Conservation (phyloP, 208 protist genomes). For the Wallacemonas collosoma region DNA sequence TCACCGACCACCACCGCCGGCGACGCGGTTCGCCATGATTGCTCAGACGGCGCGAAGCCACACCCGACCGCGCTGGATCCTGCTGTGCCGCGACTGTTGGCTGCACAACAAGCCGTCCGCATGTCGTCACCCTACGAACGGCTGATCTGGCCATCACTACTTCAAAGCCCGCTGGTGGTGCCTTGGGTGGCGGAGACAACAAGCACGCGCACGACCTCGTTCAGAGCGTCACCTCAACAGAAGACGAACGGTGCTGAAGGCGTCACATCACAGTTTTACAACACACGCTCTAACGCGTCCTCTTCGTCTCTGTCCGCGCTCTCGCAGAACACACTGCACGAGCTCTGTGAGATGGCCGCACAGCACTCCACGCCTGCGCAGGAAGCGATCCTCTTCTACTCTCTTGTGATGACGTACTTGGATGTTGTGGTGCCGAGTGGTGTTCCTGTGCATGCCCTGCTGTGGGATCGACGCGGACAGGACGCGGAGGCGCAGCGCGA, state of each 20-base stretch:
- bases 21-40: conserved; percentile 6
- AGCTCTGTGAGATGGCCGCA: conserved; percentile 33
- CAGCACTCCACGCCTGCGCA: conserved; percentile 46
- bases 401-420: conserved; percentile 51
- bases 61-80: not conserved
- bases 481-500: not conserved
- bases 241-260: not conserved
- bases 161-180: conserved; percentile 55
- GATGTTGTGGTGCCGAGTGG: conserved; percentile 33
- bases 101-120: conserved; percentile 33
- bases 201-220: not conserved
- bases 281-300: not conserved
- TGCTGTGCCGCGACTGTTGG: not conserved
- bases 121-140: conserved; percentile 55
- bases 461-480: not conserved
- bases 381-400: conserved; percentile 49
- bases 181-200: conserved; percentile 27
- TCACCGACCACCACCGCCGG: not conserved
- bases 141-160: conserved; percentile 58
- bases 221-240: not conserved
- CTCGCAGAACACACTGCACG: conserved; percentile 25
- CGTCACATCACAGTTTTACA: not conserved
- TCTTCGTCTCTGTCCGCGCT: not conserved
- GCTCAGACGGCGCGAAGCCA: not conserved
- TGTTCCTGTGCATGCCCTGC: not conserved